Evolutionary conservation across 257 asterid genomes (phyloP), one percentile per base, ranked within the genome.

Genomic region (Fraxinus anomala): DNA sequence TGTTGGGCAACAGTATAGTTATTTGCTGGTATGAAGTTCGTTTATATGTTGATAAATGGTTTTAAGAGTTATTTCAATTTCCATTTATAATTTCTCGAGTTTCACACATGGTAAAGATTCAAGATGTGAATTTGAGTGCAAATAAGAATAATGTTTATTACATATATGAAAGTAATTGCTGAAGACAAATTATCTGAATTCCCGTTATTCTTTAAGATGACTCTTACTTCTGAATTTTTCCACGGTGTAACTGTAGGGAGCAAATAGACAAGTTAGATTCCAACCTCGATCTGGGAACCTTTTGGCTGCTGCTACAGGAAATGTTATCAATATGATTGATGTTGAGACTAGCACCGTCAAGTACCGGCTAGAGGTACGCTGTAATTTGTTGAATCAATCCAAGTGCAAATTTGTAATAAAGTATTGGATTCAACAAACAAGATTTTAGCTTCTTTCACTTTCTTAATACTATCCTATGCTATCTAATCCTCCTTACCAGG

Each of bases 261-360:
- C 75, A 21, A 82, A 84, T 54, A 76, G 44, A 76, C 84, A 73
- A 75, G 85, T 85, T 56, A 86, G 93, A 79, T 86, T 88, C 82
- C 88, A 88, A 77, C 85, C 90, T 30, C 86, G 51, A 39, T 47
- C 8, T 0, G 89, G 88, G 73, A 74, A 73, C 69, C 56, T 83
- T 67, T 72, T 85, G 80, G 94, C 94, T 33, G 81, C 85, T 40
- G 80, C 85, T 17, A 39, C 68, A 1, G 85, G 89, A 54, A 89
- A 88, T n/a, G 37, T 74, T 23, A 80, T 88, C 83, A 86, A 79
- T 70, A 39, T 86, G 42, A 70, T 89, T 74, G 86, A 86, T 42
- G 74, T 85, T 5, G 88, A 85, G 81, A 86, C 87, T 14, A 78
- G 86, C 61, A 76, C 1, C 17, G 72, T 74, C 33, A 68, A 74